Conservation (phyloP, 768 basidiomycete species). For the Lactarius indigo region DNA sequence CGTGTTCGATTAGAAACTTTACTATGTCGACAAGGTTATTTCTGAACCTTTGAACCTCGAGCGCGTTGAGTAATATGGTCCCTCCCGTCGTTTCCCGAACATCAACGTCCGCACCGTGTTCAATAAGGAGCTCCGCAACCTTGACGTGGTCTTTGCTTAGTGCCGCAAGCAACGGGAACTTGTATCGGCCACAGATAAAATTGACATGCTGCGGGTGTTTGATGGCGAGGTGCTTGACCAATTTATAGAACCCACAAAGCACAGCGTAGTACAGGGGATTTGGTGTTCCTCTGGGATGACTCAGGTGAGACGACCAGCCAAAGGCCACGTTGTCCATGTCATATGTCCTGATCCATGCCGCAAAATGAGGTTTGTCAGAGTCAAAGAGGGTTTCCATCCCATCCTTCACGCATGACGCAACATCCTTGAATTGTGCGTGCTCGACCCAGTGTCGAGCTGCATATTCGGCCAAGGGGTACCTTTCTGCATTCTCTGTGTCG, state of each 20-base stretch:
- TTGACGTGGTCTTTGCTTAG: background rate
- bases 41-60: fast-evolving
- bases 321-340: background rate
- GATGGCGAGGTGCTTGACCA: background rate
- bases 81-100: background rate
- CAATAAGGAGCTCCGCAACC: background rate
- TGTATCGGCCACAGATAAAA: background rate
- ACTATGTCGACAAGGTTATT: background rate
- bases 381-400: background rate
- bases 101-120: background rate
- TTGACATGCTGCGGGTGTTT: background rate
- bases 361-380: background rate
- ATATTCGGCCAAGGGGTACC: background rate
- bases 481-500: background rate
- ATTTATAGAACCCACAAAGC: background rate
- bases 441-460: background rate
- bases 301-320: too few species aligned
- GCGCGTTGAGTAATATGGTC: background rate
- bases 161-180: background rate
- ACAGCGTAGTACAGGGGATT: background rate
- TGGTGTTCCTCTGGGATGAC: background rate
- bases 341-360: background rate
- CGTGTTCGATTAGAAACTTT: background rate
- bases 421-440: background rate
- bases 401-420: background rate